Conservation (phyloP, 495 filamentous ascomycete genomes). For the Penicillium maclennaniae region DNA sequence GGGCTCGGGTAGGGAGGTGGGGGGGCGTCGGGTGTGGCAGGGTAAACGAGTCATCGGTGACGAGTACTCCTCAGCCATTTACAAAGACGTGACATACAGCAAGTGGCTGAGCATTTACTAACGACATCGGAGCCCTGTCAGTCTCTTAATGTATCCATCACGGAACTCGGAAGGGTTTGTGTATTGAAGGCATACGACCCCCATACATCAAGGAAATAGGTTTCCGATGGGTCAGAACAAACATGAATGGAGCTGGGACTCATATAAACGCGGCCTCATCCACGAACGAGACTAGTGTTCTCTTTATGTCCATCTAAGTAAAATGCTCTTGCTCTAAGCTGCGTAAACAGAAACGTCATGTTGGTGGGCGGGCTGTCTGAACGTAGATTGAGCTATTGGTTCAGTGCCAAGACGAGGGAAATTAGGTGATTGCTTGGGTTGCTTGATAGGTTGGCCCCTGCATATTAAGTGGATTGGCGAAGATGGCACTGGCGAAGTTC, state of each 20-base stretch:
- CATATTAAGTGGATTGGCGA: slow-evolving; percentile 13
- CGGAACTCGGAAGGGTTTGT: no score
- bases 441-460: slow-evolving; percentile 22
- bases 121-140: no score
- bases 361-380: slow-evolving; percentile 1
- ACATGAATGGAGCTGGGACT: background rate
- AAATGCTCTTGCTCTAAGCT: background rate
- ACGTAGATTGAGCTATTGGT: background rate
- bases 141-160: no score
- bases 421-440: slow-evolving; percentile 1
- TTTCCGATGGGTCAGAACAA: background rate
- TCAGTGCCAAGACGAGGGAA: slow-evolving; percentile 7
- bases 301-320: background rate
- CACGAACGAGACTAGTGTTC: background rate
- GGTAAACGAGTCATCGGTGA: background rate
- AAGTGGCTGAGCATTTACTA: background rate
- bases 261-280: background rate
- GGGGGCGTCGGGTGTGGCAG: slow-evolving; percentile 2
- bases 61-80: slow-evolving; percentile 1
- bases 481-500: background rate
- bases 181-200: no score
- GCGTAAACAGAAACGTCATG: slow-evolving; percentile 30
- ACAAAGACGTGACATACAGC: no score
- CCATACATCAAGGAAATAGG: background rate
- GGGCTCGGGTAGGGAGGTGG: slow-evolving; percentile 3